Evolutionary conservation across 768 basidiomycete genomes (phyloP).

Genomic region (Lentinula guzmanii): DNA sequence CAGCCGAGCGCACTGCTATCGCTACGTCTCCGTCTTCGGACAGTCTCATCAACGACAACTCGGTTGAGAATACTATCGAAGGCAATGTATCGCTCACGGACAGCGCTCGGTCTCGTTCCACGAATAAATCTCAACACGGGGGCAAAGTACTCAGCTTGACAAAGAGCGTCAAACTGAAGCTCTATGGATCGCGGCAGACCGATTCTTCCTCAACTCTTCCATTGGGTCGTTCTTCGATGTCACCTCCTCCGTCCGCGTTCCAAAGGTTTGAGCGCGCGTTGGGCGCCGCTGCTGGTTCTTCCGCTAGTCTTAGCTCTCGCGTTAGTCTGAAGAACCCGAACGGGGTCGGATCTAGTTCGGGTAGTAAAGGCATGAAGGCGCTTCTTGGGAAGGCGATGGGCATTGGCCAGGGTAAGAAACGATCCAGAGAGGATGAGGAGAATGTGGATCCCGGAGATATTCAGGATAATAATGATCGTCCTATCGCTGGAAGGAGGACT

Average conservation of each 20-base stretch:
- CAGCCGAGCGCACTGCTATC: background rate
- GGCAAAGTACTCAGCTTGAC: background rate
- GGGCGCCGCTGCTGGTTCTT: background rate
- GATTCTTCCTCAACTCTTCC: background rate
- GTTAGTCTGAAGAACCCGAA: background rate
- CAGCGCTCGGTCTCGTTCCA: background rate
- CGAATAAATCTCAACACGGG: background rate
- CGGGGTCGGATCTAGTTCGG: background rate
- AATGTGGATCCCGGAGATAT: background rate
- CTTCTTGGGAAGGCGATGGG: slow-evolving; percentile 1
- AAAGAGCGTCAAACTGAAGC: background rate
- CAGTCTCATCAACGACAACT: background rate
- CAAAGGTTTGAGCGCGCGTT: background rate
- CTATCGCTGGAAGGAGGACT: slow-evolving; percentile 3
- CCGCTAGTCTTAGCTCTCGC: background rate
- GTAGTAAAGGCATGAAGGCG: background rate
- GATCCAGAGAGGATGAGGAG: slow-evolving; percentile 1
- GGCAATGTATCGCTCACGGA: background rate
- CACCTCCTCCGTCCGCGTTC: slow-evolving; percentile 2
- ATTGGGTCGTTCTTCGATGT: background rate
- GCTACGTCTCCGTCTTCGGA: background rate
- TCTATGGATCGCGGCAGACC: background rate
- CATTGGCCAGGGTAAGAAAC: background rate
- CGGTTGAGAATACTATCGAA: background rate
- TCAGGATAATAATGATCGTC: background rate